Evolutionary conservation across 2,329 filamentous ascomycete species (phyloP).

Genomic region (Eutypa lata): DNA sequence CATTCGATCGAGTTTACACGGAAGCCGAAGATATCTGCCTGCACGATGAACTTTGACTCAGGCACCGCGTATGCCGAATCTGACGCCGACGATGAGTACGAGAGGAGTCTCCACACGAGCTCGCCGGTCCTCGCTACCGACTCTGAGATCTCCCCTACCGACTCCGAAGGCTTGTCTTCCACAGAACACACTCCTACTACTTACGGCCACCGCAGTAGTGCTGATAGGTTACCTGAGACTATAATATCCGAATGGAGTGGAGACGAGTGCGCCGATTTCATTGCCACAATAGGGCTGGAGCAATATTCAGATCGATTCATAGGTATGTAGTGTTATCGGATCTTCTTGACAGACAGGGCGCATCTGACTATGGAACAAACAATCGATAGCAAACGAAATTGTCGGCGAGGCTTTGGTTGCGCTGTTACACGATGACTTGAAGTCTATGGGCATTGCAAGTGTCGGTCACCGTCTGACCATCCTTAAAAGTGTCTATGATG

Average conservation of each 20-base stretch:
- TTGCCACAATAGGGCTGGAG: constrained; percentile 72
- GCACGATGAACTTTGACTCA: constrained; percentile 58
- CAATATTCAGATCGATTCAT: constrained; percentile 83
- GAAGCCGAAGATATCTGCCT: not conserved
- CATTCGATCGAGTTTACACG: not conserved
- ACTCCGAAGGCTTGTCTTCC: constrained; percentile 67
- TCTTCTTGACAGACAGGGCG: constrained; percentile 7
- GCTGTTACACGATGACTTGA: constrained; percentile 87
- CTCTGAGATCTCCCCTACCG: constrained; percentile 67
- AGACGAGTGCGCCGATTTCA: constrained; percentile 87
- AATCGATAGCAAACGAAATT: constrained; percentile 77
- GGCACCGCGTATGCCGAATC: constrained; percentile 74
- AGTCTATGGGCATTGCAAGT: constrained; percentile 89
- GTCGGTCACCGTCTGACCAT: constrained; percentile 94
- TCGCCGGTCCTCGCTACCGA: constrained; percentile 64
- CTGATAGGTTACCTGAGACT: constrained; percentile 67
- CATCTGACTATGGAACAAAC: constrained; percentile 20
- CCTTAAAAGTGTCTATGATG: constrained; percentile 92
- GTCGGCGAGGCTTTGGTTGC: constrained; percentile 87
- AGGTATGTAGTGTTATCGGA: constrained; percentile 59
- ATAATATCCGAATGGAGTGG: constrained; percentile 78
- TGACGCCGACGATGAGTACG: constrained; percentile 80
- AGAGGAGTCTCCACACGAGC: constrained; percentile 66
- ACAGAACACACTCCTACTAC: constrained; percentile 78
- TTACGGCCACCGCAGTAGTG: constrained; percentile 64